Percentiles rank a stretch among this genome's conserved stretches.
These are phyloP conservation scores for Balansia obtecta DNA, from an alignment of 2,329 filamentous ascomycete genomes.

Conservation along the genomic window DNA sequence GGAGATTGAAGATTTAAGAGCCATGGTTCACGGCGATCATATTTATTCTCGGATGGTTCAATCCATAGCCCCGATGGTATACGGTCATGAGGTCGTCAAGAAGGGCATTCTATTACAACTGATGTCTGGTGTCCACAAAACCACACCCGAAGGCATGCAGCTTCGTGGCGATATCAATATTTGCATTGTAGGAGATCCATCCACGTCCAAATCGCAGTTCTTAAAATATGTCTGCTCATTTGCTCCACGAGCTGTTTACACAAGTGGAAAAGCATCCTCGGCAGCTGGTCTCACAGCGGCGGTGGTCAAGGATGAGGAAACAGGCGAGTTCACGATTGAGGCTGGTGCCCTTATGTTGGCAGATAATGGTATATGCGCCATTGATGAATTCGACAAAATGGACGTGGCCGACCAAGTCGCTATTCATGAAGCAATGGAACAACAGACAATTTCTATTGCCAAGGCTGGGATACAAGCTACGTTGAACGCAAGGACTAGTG, in stretches of 20 bases:
- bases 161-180: slow-evolving; percentile 97
- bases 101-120: slow-evolving; percentile 90
- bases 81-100: slow-evolving; percentile 94
- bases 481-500: slow-evolving; percentile 87
- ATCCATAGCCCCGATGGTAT: slow-evolving; percentile 92
- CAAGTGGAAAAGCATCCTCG: slow-evolving; percentile 92
- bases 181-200: slow-evolving; percentile 93
- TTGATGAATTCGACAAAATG: slow-evolving; percentile 99
- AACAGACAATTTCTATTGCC: slow-evolving; percentile 97
- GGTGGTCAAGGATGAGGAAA: slow-evolving; percentile 96
- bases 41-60: slow-evolving; percentile 90
- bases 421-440: slow-evolving; percentile 99
- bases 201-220: slow-evolving; percentile 95
- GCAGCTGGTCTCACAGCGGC: slow-evolving; percentile 94
- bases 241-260: slow-evolving; percentile 93
- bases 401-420: slow-evolving; percentile 93
- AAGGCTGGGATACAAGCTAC: slow-evolving; percentile 98
- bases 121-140: slow-evolving; percentile 90
- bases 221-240: slow-evolving; percentile 96
- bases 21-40: slow-evolving; percentile 90
- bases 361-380: slow-evolving; percentile 92
- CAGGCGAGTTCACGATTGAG: slow-evolving; percentile 96
- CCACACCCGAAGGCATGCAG: slow-evolving; percentile 86
- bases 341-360: slow-evolving; percentile 96
- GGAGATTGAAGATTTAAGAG: slow-evolving; percentile 83